Evolutionary conservation across 331 rosid genomes (phyloP).

Genomic region (Quercus lobata): DNA sequence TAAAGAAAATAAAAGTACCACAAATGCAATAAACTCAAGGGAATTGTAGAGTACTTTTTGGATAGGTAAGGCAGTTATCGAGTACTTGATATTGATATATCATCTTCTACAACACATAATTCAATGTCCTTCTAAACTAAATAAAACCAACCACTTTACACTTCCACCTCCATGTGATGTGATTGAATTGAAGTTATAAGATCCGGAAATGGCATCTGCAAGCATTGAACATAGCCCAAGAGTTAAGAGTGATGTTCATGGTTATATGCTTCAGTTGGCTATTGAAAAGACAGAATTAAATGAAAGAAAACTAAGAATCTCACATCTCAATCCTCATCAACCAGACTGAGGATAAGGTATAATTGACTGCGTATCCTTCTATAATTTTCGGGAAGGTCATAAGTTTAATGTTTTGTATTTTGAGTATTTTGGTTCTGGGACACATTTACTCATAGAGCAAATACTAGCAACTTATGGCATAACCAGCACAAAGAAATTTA

Average conservation of each 20-base stretch:
- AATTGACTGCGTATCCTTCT: neutral
- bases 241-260: constrained; percentile 12
- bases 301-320: neutral
- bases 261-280: neutral
- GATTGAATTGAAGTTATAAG: constrained; percentile 30
- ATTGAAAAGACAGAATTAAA: neutral
- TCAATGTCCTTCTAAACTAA: neutral
- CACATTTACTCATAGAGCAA: neutral
- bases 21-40: too few relatives aligned
- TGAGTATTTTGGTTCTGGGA: too few relatives aligned
- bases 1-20: too few relatives aligned
- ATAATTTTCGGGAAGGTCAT: neutral
- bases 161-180: constrained; percentile 6
- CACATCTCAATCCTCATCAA: neutral
- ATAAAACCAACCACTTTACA: constrained; percentile 3
- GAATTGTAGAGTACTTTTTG: too few relatives aligned
- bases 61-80: too few relatives aligned
- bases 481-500: neutral
- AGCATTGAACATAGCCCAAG: constrained; percentile 25
- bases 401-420: too few relatives aligned
- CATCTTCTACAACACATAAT: neutral
- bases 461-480: neutral
- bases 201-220: constrained; percentile 91
- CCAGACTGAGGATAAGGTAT: neutral
- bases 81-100: neutral